Percentiles rank a stretch among this genome's conserved stretches.
These are phyloP conservation scores for Akanthomyces muscarius DNA, from an alignment of 2,329 filamentous ascomycete species.

Conservation along the genomic window DNA sequence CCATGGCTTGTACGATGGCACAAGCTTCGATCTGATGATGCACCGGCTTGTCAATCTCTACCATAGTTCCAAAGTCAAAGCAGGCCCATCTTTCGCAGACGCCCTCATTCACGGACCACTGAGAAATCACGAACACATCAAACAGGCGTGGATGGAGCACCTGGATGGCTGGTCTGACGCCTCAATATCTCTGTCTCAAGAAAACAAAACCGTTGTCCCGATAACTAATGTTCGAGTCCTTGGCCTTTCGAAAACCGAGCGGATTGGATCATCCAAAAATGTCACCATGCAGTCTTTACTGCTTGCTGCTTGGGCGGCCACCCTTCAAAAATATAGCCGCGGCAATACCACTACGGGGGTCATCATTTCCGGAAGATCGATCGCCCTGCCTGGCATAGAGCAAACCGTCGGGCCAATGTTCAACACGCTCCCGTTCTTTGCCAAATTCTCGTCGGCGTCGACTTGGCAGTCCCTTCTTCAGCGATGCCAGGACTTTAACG, in stretches of 20 bases:
- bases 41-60: constrained; percentile 42
- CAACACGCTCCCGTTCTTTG: constrained; percentile 77
- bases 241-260: constrained; percentile 10
- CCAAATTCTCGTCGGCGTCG: constrained; percentile 39
- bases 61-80: constrained; percentile 19
- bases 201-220: not conserved
- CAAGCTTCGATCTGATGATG: constrained; percentile 67
- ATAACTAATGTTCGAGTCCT: not conserved
- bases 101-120: constrained; percentile 68
- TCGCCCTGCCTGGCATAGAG: constrained; percentile 64
- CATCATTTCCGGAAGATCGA: constrained; percentile 71
- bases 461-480: constrained; percentile 59
- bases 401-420: constrained; percentile 76
- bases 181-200: constrained; percentile 2
- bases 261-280: constrained; percentile 24
- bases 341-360: constrained; percentile 59
- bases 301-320: constrained; percentile 68
- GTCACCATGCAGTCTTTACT: constrained; percentile 30
- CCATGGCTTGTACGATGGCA: constrained; percentile 84
- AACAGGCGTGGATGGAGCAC: constrained; percentile 64
- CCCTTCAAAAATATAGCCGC: constrained; percentile 50
- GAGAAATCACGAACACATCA: constrained; percentile 36
- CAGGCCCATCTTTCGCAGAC: constrained; percentile 59
- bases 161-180: constrained; percentile 35
- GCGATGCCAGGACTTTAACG: constrained; percentile 67